Evolutionary conservation across 2,329 filamentous ascomycete species (phyloP).

Genomic region (Mariannaea elegans): DNA sequence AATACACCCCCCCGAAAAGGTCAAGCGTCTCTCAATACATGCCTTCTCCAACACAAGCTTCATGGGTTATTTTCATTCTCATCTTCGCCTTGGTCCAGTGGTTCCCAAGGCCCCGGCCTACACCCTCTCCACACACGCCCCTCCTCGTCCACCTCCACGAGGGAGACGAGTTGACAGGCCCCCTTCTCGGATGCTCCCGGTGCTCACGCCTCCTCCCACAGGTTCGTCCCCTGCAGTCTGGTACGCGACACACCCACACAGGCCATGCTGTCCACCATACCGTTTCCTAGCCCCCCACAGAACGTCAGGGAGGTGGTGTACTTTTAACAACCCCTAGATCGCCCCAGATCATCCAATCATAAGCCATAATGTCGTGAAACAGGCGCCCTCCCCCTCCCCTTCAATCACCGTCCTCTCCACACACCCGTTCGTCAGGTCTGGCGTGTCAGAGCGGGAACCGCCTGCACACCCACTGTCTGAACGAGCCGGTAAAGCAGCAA

Average conservation of each 20-base stretch:
- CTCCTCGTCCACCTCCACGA: slow-evolving; percentile 22
- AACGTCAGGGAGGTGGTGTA: slow-evolving; percentile 52
- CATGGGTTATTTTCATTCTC: slow-evolving; percentile 25
- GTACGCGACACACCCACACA: slow-evolving; percentile 31
- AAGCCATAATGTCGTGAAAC: slow-evolving; percentile 59
- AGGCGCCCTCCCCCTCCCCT: slow-evolving; percentile 40
- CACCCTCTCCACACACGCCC: slow-evolving; percentile 37
- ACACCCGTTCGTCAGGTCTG: slow-evolving; percentile 38
- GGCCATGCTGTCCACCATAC: slow-evolving; percentile 34
- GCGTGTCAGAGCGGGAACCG: slow-evolving; percentile 37
- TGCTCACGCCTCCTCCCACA: slow-evolving; percentile 30
- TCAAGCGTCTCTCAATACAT: slow-evolving; percentile 43
- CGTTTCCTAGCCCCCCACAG: slow-evolving; percentile 38
- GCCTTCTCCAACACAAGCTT: slow-evolving; percentile 25
- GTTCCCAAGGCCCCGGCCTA: slow-evolving; percentile 28
- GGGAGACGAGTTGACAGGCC: slow-evolving; percentile 27
- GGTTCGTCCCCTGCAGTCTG: slow-evolving; percentile 35
- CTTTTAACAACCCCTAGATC: slow-evolving; percentile 51
- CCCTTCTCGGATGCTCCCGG: slow-evolving; percentile 39
- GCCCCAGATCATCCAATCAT: slow-evolving; percentile 60
- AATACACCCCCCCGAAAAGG: slow-evolving; percentile 44
- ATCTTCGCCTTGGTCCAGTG: slow-evolving; percentile 28
- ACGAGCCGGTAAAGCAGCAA: slow-evolving; percentile 51
- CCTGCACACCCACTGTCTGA: slow-evolving; percentile 37
- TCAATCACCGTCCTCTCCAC: slow-evolving; percentile 29